Conservation (phyloP, 208 protist genomes). For the Strigomonas culicis region DNA sequence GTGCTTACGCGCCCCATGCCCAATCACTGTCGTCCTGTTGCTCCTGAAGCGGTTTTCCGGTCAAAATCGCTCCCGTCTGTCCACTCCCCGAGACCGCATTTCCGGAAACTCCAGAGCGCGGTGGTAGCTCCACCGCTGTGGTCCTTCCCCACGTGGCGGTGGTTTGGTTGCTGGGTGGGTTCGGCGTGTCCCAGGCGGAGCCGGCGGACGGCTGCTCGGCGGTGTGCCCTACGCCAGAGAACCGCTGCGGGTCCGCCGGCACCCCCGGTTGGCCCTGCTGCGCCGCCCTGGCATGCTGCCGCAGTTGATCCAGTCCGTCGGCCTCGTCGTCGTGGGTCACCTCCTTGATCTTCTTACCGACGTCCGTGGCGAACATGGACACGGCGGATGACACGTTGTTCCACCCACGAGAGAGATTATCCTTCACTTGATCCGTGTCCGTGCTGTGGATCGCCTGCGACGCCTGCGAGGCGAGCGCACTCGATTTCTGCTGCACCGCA, state of each 20-base stretch:
- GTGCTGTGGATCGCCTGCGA: slow-evolving; percentile 44
- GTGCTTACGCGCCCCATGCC: slow-evolving; percentile 38
- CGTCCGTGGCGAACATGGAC: slow-evolving; percentile 35
- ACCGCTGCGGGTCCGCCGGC: slow-evolving; percentile 6
- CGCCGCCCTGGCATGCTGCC: slow-evolving; percentile 37
- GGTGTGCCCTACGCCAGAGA: slow-evolving; percentile 25
- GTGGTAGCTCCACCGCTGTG: background rate
- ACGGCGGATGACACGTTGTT: slow-evolving; percentile 37
- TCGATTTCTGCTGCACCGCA: slow-evolving; percentile 56
- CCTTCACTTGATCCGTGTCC: slow-evolving; percentile 56
- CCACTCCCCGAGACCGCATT: no score
- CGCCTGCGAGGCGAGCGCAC: slow-evolving; percentile 57
- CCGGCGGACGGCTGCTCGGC: no score
- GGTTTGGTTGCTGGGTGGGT: background rate
- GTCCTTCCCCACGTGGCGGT: slow-evolving; percentile 11
- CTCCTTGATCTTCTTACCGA: background rate
- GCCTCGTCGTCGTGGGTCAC: slow-evolving; percentile 16
- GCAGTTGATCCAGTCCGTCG: slow-evolving; percentile 43
- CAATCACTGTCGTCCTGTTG: slow-evolving; percentile 33
- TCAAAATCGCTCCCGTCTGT: no score
- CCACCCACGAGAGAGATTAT: slow-evolving; percentile 50
- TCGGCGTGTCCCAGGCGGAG: background rate
- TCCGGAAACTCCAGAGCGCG: no score
- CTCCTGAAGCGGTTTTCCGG: background rate
- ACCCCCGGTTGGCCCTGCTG: slow-evolving; percentile 12